Percentiles rank a stretch among this genome's conserved stretches.
Evolutionary conservation across 2,329 filamentous ascomycete species (phyloP).

Genomic region (Metarhizium robertsii): DNA sequence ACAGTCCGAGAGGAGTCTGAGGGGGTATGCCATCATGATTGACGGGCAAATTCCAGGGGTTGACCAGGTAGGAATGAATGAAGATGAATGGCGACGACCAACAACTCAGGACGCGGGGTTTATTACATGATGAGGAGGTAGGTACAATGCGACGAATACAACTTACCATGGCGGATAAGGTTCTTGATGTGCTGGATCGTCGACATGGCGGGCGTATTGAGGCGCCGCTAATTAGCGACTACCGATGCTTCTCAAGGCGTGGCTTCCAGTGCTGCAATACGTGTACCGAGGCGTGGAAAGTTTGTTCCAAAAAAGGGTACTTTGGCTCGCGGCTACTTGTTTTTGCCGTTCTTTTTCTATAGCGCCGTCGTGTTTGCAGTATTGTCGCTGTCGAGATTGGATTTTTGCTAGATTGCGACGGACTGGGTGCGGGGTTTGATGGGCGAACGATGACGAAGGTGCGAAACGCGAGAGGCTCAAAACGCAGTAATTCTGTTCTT

Average conservation of each 20-base stretch:
- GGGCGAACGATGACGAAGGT: background rate
- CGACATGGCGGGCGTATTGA: constrained; percentile 37
- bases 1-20: background rate
- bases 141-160: constrained; percentile 12
- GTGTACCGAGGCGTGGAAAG: background rate
- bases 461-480: background rate
- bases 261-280: background rate
- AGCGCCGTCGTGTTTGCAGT: background rate
- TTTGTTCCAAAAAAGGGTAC: background rate
- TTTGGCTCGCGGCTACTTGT: background rate
- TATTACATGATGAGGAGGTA: background rate
- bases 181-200: constrained; percentile 95
- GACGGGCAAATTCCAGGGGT: background rate
- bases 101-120: background rate
- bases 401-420: background rate
- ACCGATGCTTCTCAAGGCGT: background rate
- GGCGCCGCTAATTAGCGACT: constrained; percentile 12
- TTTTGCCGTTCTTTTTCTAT: no score
- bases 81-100: background rate
- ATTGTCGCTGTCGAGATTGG: background rate
- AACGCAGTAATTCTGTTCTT: background rate
- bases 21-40: constrained; percentile 5
- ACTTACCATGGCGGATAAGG: constrained; percentile 80
- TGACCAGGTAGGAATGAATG: background rate
- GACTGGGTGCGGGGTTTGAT: background rate